A percentile compares a stretch with the other conserved stretches of the same genome.
Conservation (phyloP, 2,329 filamentous ascomycete genomes). For the Penicillium sp. region DNA sequence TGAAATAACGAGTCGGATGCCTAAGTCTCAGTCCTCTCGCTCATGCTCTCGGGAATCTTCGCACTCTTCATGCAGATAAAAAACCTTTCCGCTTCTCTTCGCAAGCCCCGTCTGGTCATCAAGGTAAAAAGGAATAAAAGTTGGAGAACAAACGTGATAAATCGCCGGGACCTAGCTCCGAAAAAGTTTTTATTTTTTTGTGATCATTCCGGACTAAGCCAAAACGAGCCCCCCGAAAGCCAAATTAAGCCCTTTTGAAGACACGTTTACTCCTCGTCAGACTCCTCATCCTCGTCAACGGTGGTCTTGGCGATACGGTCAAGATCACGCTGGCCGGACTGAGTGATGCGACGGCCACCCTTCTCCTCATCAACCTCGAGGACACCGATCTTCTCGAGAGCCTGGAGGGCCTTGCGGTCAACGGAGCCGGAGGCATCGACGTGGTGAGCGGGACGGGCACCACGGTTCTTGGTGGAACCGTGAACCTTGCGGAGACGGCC, state of each 20-base stretch:
- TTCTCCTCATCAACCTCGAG: constrained; percentile 98
- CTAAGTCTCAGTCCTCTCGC: constrained; percentile 31
- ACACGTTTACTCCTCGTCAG: constrained; percentile 49
- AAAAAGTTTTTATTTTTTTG: constrained; percentile 31
- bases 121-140: constrained; percentile 20
- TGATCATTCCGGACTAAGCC: constrained; percentile 31
- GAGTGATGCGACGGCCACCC: constrained; percentile 97
- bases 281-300: constrained; percentile 51
- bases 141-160: constrained; percentile 34
- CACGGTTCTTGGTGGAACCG: constrained; percentile 96
- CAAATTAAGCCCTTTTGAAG: constrained; percentile 33
- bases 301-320: constrained; percentile 88
- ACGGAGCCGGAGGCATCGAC: constrained; percentile 93
- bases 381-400: constrained; percentile 98
- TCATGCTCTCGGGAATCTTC: constrained; percentile 26
- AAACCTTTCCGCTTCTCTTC: constrained; percentile 24
- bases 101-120: constrained; percentile 36
- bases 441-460: constrained; percentile 87
- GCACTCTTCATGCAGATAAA: constrained; percentile 30
- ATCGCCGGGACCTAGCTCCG: constrained; percentile 34
- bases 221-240: constrained; percentile 33
- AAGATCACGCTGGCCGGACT: constrained; percentile 98
- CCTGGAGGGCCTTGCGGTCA: constrained; percentile 96
- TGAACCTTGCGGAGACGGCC: constrained; percentile 96
- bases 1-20: constrained; percentile 19